Conservation (phyloP, 441 rosid genomes). For the Pelargonium fulgidum region DNA sequence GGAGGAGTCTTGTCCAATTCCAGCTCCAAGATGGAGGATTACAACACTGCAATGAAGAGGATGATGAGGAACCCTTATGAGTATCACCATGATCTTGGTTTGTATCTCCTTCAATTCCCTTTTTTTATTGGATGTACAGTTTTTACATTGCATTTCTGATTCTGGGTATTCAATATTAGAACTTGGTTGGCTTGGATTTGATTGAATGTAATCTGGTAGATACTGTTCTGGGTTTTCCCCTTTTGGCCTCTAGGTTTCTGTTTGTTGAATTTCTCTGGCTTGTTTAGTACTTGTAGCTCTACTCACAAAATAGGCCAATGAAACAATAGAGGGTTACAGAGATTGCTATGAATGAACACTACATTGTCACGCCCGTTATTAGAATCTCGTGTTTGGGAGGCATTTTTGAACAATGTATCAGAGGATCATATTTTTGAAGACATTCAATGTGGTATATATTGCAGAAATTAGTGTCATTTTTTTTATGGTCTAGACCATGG, state of each 20-base stretch:
- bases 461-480: not conserved
- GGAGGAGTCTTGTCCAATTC: not conserved
- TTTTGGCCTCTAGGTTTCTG: not conserved
- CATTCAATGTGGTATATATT: not conserved
- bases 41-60: slow-evolving; percentile 74
- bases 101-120: not conserved
- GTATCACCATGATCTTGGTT: slow-evolving; percentile 88
- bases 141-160: not conserved
- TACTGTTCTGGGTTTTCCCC: not conserved
- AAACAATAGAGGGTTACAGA: not conserved
- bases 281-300: not conserved
- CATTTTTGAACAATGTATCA: not conserved
- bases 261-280: not conserved
- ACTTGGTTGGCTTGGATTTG: not conserved
- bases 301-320: not conserved
- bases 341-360: not conserved
- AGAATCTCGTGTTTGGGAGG: not conserved
- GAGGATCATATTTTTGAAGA: not conserved
- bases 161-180: slow-evolving; percentile 9
- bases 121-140: not conserved
- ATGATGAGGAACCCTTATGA: slow-evolving; percentile 89
- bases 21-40: slow-evolving; percentile 47
- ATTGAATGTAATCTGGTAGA: not conserved
- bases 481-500: no score
- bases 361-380: not conserved